Evolutionary conservation across 768 basidiomycete genomes (phyloP).

Genomic region (Solioccasus polychromus): DNA sequence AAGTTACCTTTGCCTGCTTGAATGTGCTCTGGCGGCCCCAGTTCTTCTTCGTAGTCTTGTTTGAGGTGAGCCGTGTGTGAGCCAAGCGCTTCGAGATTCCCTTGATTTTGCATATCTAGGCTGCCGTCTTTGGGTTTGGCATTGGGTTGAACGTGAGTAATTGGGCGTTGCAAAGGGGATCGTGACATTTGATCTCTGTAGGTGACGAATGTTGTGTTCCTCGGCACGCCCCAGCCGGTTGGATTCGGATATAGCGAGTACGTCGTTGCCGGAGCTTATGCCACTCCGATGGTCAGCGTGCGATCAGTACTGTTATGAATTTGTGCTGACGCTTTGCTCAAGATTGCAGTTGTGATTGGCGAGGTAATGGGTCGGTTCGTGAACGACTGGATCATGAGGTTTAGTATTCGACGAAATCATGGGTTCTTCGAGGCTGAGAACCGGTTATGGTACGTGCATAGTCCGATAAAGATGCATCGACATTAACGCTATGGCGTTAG

Average conservation of each 20-base stretch:
- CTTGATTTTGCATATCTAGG: constrained; percentile 20
- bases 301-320: not conserved
- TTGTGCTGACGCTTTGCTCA: not conserved
- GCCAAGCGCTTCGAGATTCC: not conserved
- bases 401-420: constrained; percentile 40
- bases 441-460: constrained; percentile 36
- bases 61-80: constrained; percentile 31
- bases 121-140: constrained; percentile 46
- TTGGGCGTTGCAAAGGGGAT: not conserved
- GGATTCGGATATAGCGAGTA: constrained; percentile 47
- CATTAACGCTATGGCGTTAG: constrained; percentile 8
- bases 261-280: constrained; percentile 41
- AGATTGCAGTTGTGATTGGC: constrained; percentile 51
- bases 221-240: constrained; percentile 42
- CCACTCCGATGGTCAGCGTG: constrained; percentile 41
- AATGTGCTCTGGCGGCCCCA: constrained; percentile 50
- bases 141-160: constrained; percentile 43
- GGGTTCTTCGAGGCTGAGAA: constrained; percentile 56
- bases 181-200: constrained; percentile 15
- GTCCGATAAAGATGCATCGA: accelerated
- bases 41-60: constrained; percentile 36
- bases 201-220: constrained; percentile 56
- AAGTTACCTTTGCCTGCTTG: constrained; percentile 32
- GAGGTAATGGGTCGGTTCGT: constrained; percentile 49
- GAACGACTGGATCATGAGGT: constrained; percentile 49